Evolutionary conservation across 768 basidiomycete species (phyloP), one percentile per base, ranked within the genome.

Genomic region (Lactifluus subvellereus): DNA sequence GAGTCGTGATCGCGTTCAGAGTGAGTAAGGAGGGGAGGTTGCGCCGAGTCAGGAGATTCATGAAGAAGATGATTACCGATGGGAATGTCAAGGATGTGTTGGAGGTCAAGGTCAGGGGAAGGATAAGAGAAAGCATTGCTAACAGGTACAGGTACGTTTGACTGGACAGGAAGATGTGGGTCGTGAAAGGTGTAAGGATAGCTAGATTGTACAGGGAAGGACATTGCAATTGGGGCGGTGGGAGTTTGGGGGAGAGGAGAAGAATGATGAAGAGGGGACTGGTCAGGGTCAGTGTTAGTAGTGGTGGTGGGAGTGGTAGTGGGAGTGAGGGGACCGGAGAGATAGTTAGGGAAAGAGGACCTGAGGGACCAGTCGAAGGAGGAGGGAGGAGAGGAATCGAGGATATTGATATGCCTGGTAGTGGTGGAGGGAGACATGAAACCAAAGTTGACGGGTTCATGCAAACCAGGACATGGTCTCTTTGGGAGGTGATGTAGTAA

Each of bases 141-240:
- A 2, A 63, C 61, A 16, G 52, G 38, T 11, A 63, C 61, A 16
- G 52, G 32, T 11, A 63, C 61, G 5, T 58, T 51, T 0, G 62
- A 45, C 20, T 66, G 64, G 56, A 65, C 35, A 13, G 60, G 47
- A n/a, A 63, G 45, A 22, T 57, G 61, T 3, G 61, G 45, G 11
- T 66, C 65, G 32, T 63, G 55, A 63, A 63, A 66, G 38, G 61
- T 18, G 52, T 63, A 62, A 58, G 56, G 61, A 58, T 66, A 64
- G 61, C 18, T 48, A 7, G 55, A 16, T 40, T 65, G 64, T 35
- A 65, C 56, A 63, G 65, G 65, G 61, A 66, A 58, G 20, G 65
- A 63, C 56, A 66, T 66, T 38, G 65, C 37, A 3, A 66, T 54
- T 32, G 64, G 52, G 1, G 4, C 37, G 20, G 4, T 32, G 20